A percentile compares a stretch with the other conserved stretches of the same genome.
Conservation (phyloP, 768 basidiomycete genomes). For the Hortiboletus flavorubellus region DNA sequence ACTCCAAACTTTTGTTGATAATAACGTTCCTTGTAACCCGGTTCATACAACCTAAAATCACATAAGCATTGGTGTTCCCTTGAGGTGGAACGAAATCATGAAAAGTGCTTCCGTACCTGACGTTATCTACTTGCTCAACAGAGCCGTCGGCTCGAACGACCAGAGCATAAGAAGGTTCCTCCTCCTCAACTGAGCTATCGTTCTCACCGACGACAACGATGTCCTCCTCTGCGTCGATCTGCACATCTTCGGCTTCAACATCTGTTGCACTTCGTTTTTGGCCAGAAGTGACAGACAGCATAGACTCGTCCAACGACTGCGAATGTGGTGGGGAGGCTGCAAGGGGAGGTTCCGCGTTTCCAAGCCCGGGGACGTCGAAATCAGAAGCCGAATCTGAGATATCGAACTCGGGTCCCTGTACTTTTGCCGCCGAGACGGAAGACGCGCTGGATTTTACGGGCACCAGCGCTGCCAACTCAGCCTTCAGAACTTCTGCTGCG, state of each 20-base stretch:
- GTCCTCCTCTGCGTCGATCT: constrained; percentile 28
- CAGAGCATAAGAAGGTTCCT: constrained; percentile 51
- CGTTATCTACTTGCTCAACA: constrained; percentile 90
- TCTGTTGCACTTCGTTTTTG: constrained; percentile 46
- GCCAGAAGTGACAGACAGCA: constrained; percentile 19
- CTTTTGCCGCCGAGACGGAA: constrained; percentile 22
- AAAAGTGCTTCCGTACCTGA: constrained; percentile 59
- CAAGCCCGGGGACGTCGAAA: constrained; percentile 34
- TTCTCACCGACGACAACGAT: constrained; percentile 30
- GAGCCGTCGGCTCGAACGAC: constrained; percentile 90
- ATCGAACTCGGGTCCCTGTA: constrained; percentile 32
- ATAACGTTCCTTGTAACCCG: constrained; percentile 94
- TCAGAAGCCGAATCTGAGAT: constrained; percentile 30
- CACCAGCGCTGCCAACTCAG: constrained; percentile 66
- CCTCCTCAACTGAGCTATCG: constrained; percentile 44
- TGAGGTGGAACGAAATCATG: neutral
- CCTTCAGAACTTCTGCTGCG: constrained; percentile 92
- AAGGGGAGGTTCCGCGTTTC: constrained; percentile 23
- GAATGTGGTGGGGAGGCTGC: constrained; percentile 12
- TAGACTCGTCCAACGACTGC: constrained; percentile 22
- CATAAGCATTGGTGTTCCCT: neutral
- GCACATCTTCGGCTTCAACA: constrained; percentile 41
- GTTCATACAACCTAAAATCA: constrained; percentile 79
- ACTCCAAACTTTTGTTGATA: constrained; percentile 91
- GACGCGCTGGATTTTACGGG: constrained; percentile 38